Base-by-base conservation (phyloP, 805 yeast species). In the Zygosaccharomyces kombuchaensis region DNA sequence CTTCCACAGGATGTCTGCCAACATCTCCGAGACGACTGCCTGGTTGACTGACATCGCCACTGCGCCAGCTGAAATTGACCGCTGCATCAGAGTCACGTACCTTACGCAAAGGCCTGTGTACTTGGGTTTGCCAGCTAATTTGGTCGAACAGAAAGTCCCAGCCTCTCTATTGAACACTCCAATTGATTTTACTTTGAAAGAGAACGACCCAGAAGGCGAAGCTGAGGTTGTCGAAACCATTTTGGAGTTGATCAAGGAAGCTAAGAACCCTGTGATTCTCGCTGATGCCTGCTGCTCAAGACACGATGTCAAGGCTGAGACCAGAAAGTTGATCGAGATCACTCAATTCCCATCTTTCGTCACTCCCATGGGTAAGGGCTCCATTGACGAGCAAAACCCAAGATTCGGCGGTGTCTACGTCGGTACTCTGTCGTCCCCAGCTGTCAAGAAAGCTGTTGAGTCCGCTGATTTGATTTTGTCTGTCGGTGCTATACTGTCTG, bases 351-450 rank as follows among this genome's bases (percentile, higher is more conserved):
- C 93, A 37, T 82, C 84, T 40, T 87, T 80, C 67, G 83, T 83
- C 46, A 87, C 96, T 44, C 95, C 96, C 57, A 85, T 87, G 93
- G 96, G 95, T 69, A 87, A 87, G 69, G 84, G 88, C 49, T 73
- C 80, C 19, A 78, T 86, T 56, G 81, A 84, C 67, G 96, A 87
- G 69, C 74, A 74, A 50, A 75, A 80, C 65, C 77, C 80, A 52
- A 72, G 87, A 68, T 87, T 78, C 68, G 88, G 87, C 55, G 96
- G 96, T 68, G 87, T 83, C 46, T 87, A 87, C 65, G 86, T 86
- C 47, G 96, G 96, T 58, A 74, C 84, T n/a, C 71, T 87, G 57
- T 82, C 95, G 14, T 69, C 71, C 46, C 87, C 87, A 48, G 84
- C 75, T 52, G 87, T 84, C 45, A 80, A 81, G 63, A 80, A 77